A percentile compares a stretch with the other conserved stretches of the same genome.
Evolutionary conservation across 2,329 filamentous ascomycete species (phyloP).

Genomic region (Meredithiella fracta): DNA sequence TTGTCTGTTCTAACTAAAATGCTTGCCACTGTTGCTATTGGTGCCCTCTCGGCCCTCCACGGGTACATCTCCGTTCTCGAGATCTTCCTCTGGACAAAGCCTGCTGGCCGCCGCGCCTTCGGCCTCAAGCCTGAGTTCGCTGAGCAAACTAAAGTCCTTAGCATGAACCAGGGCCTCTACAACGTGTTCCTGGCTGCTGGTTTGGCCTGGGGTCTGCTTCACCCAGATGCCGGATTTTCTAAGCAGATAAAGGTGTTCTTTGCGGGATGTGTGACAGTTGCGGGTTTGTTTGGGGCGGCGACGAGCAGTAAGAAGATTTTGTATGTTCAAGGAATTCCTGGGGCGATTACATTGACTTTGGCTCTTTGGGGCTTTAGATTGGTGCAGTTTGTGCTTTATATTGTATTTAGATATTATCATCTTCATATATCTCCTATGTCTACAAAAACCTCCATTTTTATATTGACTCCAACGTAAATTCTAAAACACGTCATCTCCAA

Average conservation of each 20-base stretch:
- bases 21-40: slow-evolving; percentile 22
- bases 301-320: slow-evolving; percentile 28
- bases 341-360: slow-evolving; percentile 18
- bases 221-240: slow-evolving; percentile 27
- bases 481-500: no score
- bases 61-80: slow-evolving; percentile 33
- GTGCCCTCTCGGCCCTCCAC: slow-evolving; percentile 27
- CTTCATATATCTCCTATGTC: no score
- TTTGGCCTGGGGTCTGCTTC: slow-evolving; percentile 30
- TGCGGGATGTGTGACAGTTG: slow-evolving; percentile 28
- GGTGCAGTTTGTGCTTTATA: no score
- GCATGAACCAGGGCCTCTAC: slow-evolving; percentile 36
- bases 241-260: slow-evolving; percentile 32
- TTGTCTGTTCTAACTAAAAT: slow-evolving; percentile 17
- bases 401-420: no score
- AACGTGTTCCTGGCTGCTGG: slow-evolving; percentile 37
- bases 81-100: slow-evolving; percentile 33
- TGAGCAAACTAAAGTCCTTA: slow-evolving; percentile 27
- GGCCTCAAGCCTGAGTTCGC: slow-evolving; percentile 29
- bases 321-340: slow-evolving; percentile 27
- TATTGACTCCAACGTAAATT: no score
- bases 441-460: no score
- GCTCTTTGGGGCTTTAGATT: slow-evolving; percentile 16
- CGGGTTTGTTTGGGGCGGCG: slow-evolving; percentile 28
- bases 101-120: slow-evolving; percentile 30